Evolutionary conservation across 2,329 filamentous ascomycete genomes (phyloP).

Genomic region (Claviceps sp.): DNA sequence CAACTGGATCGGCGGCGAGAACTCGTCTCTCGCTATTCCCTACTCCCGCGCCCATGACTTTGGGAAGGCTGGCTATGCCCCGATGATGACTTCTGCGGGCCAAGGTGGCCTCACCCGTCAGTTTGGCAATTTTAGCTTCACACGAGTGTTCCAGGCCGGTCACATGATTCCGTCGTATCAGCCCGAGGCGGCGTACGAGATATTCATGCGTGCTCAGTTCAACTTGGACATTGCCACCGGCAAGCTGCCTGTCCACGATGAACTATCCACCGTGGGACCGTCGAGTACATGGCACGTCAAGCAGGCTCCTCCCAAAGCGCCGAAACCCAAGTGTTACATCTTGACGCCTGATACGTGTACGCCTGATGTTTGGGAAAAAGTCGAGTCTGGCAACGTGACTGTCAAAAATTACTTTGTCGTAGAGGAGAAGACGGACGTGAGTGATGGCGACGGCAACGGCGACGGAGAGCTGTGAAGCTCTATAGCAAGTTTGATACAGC

Average conservation of each 20-base stretch:
- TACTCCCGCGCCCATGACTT: slow-evolving; percentile 33
- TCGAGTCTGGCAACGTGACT: slow-evolving; percentile 36
- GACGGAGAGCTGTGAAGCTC: slow-evolving; percentile 1
- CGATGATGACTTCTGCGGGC: slow-evolving; percentile 49
- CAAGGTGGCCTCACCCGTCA: slow-evolving; percentile 60
- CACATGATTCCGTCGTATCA: slow-evolving; percentile 49
- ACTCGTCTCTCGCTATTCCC: slow-evolving; percentile 50
- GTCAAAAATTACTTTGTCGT: slow-evolving; percentile 27
- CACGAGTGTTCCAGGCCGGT: slow-evolving; percentile 50
- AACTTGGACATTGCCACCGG: slow-evolving; percentile 42
- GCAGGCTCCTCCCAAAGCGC: slow-evolving; percentile 32
- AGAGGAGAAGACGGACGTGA: slow-evolving; percentile 2
- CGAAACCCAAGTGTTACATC: slow-evolving; percentile 44
- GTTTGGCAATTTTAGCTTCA: slow-evolving; percentile 58
- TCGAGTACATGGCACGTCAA: slow-evolving; percentile 45
- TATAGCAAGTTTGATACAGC: neutral
- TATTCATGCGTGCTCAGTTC: slow-evolving; percentile 46
- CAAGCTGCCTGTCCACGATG: slow-evolving; percentile 32
- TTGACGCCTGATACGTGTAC: slow-evolving; percentile 42
- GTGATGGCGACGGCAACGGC: neutral
- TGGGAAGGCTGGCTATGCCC: slow-evolving; percentile 51
- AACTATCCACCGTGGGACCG: slow-evolving; percentile 38
- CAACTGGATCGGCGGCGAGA: slow-evolving; percentile 58
- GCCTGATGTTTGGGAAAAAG: slow-evolving; percentile 35
- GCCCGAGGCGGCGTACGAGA: slow-evolving; percentile 40